Evolutionary conservation across 345 rosid species (phyloP).

Genomic region (Cardamine occulta): DNA sequence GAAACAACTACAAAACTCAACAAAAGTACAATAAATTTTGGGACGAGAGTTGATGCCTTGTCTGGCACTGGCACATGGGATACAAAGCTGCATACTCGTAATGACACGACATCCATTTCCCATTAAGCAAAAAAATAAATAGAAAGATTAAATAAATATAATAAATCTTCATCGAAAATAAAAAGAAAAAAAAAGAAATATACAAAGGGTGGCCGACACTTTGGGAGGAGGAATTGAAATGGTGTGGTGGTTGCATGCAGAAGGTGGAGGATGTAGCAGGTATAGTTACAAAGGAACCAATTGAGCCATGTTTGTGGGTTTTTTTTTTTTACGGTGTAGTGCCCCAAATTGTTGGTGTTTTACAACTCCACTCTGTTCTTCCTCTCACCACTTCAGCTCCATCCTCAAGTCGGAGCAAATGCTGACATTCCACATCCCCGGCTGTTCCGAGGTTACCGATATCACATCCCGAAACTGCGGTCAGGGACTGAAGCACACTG

Average conservation of each 20-base stretch:
- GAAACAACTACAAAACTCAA: constrained; percentile 35
- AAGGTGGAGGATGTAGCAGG: constrained; percentile 3
- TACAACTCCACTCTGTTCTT: constrained; percentile 89
- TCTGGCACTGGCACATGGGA: constrained; percentile 39
- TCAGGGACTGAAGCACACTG: constrained; percentile 88
- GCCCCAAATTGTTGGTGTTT: constrained; percentile 49
- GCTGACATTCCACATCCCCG: constrained; percentile 79
- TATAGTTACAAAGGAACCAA: constrained; percentile 39
- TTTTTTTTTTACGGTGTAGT: constrained; percentile 5
- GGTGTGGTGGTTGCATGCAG: constrained; percentile 32
- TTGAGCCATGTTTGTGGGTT: constrained; percentile 4
- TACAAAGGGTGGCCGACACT: constrained; percentile 39
- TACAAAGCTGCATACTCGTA: constrained; percentile 32
- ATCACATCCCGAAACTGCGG: constrained; percentile 59
- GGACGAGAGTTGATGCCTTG: constrained; percentile 40
- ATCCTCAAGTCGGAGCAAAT: constrained; percentile 82
- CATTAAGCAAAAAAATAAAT: constrained; percentile 32
- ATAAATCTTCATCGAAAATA: constrained; percentile 33
- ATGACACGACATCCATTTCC: constrained; percentile 12
- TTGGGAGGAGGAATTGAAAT: constrained; percentile 19
- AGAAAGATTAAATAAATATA: constrained; percentile 46
- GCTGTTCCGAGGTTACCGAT: constrained; percentile 48
- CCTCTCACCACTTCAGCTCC: constrained; percentile 93
- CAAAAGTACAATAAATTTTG: constrained; percentile 33
- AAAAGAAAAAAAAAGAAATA: constrained; percentile 19